These are phyloP conservation scores for Penicillium hesseltinei DNA, from an alignment of 2,329 filamentous ascomycete genomes.

Conservation along the genomic window DNA sequence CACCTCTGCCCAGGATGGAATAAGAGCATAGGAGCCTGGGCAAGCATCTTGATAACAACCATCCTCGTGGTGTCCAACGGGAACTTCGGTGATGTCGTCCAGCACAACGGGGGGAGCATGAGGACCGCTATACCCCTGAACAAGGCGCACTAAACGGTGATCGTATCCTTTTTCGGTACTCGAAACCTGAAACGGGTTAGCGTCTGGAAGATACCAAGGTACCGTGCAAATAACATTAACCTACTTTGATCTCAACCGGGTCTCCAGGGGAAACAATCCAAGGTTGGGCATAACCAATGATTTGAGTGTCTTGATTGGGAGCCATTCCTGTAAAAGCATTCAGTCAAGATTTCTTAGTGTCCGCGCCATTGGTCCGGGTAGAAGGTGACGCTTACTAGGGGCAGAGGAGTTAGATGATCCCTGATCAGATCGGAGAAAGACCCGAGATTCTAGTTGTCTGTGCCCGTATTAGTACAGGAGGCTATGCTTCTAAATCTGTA, in stretches of 20 bases:
- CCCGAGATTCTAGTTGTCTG: neutral
- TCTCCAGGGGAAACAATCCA: constrained; percentile 1
- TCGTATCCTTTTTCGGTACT: neutral
- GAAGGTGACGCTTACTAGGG: neutral
- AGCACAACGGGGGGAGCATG: constrained; percentile 3
- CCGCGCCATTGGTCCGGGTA: neutral
- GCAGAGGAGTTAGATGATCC: neutral
- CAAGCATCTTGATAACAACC: neutral
- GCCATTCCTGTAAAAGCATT: neutral
- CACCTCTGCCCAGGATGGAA: neutral
- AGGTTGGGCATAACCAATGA: neutral
- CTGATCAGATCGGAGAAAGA: neutral
- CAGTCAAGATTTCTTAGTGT: neutral
- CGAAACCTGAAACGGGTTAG: neutral
- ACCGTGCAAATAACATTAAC: neutral
- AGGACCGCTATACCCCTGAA: neutral
- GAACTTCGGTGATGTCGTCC: neutral
- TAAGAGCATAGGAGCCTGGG: neutral
- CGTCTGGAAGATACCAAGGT: no score
- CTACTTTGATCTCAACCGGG: neutral
- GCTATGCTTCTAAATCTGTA: neutral
- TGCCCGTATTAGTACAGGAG: neutral
- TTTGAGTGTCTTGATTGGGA: neutral
- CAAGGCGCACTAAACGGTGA: constrained; percentile 1
- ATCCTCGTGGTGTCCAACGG: neutral